Conservation (phyloP, 2,329 filamentous ascomycete species). For the Gyromitra esculenta region DNA sequence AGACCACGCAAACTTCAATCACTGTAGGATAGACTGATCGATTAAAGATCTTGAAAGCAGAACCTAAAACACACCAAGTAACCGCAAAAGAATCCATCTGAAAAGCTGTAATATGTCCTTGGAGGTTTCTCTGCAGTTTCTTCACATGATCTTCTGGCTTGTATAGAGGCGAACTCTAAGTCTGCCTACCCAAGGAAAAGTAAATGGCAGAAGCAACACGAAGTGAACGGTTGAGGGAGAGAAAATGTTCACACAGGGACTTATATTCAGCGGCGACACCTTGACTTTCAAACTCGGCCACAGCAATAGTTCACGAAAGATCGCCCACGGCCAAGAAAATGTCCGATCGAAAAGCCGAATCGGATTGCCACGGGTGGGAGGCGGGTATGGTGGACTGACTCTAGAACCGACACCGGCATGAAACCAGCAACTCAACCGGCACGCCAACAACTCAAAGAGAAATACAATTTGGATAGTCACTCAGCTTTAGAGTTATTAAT, state of each 20-base stretch:
- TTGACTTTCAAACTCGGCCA: slow-evolving; percentile 7
- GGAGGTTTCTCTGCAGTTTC: slow-evolving; percentile 4
- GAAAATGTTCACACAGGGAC: background rate
- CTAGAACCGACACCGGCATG: too few species aligned
- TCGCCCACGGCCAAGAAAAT: slow-evolving; percentile 16
- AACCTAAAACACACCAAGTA: background rate
- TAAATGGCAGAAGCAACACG: slow-evolving; percentile 8
- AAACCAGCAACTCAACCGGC: too few species aligned
- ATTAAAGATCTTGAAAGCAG: background rate
- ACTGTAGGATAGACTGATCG: too few species aligned
- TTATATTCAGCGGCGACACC: slow-evolving; percentile 18
- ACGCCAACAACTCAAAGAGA: too few species aligned
- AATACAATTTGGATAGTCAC: too few species aligned
- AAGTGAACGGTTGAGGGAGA: slow-evolving; percentile 16
- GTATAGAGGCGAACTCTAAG: background rate
- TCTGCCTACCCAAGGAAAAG: background rate
- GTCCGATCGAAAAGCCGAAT: slow-evolving; percentile 10
- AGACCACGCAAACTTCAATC: too few species aligned
- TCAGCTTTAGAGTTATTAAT: too few species aligned
- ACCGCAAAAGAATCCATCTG: slow-evolving; percentile 16
- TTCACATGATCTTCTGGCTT: slow-evolving; percentile 7
- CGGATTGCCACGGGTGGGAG: background rate
- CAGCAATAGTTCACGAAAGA: background rate
- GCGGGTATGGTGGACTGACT: too few species aligned
- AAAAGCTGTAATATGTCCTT: slow-evolving; percentile 14